Evolutionary conservation across 2,329 filamentous ascomycete species (phyloP).

Genomic region (Shiraia sp.): DNA sequence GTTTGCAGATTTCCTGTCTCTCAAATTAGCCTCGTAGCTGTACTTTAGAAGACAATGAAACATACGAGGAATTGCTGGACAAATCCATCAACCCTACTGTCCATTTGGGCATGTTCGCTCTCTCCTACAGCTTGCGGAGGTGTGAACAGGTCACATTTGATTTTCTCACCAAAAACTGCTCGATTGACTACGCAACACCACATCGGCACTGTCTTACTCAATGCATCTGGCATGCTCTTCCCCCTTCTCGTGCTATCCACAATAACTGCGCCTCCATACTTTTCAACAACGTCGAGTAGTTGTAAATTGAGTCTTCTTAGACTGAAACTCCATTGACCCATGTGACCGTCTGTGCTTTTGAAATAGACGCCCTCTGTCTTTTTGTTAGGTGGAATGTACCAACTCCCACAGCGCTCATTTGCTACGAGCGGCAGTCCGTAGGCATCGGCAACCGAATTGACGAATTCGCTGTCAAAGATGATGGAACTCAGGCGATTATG

Average conservation of each 20-base stretch:
- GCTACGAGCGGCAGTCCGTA: slow-evolving; percentile 74
- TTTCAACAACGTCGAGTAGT: slow-evolving; percentile 68
- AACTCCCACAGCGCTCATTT: slow-evolving; percentile 94
- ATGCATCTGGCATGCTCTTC: slow-evolving; percentile 93
- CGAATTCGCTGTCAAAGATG: slow-evolving; percentile 74
- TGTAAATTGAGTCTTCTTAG: slow-evolving; percentile 82
- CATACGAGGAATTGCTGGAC: slow-evolving; percentile 53
- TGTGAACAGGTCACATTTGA: slow-evolving; percentile 65
- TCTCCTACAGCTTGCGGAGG: slow-evolving; percentile 72
- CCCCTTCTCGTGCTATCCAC: slow-evolving; percentile 92
- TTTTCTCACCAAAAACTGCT: slow-evolving; percentile 67
- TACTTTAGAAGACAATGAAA: not conserved
- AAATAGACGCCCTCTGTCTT: slow-evolving; percentile 86
- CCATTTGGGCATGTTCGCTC: slow-evolving; percentile 81
- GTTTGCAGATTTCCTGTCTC: slow-evolving; percentile 57
- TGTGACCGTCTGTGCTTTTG: slow-evolving; percentile 96
- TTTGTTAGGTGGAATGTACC: slow-evolving; percentile 74
- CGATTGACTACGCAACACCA: slow-evolving; percentile 90
- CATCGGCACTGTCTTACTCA: slow-evolving; percentile 90
- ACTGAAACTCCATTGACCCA: slow-evolving; percentile 88
- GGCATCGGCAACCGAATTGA: slow-evolving; percentile 61
- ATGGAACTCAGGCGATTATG: slow-evolving; percentile 84
- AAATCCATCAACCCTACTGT: slow-evolving; percentile 61
- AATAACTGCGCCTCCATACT: slow-evolving; percentile 76
- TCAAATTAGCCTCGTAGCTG: slow-evolving; percentile 4